phyloP scores from a whole-genome alignment of 352 stramenopile species.

The Phytophthora macrochlamydospora region DNA sequence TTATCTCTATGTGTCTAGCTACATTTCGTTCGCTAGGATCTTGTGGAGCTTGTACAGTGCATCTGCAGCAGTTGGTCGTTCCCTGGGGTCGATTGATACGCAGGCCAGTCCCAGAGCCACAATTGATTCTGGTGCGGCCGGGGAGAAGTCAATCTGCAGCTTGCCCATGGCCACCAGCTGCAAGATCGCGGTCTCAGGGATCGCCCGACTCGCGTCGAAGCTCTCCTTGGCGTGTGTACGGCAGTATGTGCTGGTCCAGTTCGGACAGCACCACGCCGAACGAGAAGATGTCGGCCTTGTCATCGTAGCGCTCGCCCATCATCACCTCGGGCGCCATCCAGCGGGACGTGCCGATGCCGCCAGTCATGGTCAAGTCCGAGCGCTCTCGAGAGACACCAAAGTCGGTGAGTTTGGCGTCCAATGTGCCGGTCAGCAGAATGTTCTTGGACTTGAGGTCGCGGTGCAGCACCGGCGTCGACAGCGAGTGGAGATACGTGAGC shows the following conservation, averaged over 20 bases:
- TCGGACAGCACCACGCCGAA: constrained; percentile 51
- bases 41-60: constrained; percentile 49
- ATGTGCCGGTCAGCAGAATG: constrained; percentile 31
- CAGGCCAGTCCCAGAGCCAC: constrained; percentile 38
- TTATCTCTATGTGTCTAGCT: constrained; percentile 12
- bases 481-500: constrained; percentile 48
- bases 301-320: constrained; percentile 44
- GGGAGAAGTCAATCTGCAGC: constrained; percentile 48
- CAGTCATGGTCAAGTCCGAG: constrained; percentile 41
- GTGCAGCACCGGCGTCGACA: constrained; percentile 33
- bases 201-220: constrained; percentile 16
- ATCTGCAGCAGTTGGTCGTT: constrained; percentile 44
- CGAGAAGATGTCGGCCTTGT: constrained; percentile 56
- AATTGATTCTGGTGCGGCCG: constrained; percentile 20
- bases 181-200: constrained; percentile 46
- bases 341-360: constrained; percentile 38
- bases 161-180: constrained; percentile 51
- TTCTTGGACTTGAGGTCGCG: constrained; percentile 45
- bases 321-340: constrained; percentile 58
- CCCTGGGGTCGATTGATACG: constrained; percentile 39
- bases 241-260: constrained; percentile 37
- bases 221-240: constrained; percentile 40
- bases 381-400: constrained; percentile 46
- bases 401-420: constrained; percentile 42
- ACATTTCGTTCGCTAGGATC: constrained; percentile 28